These are phyloP conservation scores for Beta corolliflora DNA, from an alignment of 179 eudicot genomes.

Conservation along the genomic window DNA sequence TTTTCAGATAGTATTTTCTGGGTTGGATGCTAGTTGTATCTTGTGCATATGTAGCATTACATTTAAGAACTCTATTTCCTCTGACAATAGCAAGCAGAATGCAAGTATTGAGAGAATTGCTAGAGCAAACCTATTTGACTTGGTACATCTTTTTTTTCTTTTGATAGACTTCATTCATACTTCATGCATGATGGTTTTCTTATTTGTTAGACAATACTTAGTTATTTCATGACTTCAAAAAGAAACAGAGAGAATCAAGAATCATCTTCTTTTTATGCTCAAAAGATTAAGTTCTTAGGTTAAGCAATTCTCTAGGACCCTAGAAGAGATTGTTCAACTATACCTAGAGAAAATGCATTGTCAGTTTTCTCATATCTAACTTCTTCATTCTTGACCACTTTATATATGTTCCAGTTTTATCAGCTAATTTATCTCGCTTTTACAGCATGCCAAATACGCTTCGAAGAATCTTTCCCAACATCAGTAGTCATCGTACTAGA, in stretches of 20 bases:
- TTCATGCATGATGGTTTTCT: not conserved
- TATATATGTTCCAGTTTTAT: not conserved
- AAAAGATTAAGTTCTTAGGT: not conserved
- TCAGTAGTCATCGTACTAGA: constrained; percentile 48
- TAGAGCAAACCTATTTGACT: too few relatives aligned
- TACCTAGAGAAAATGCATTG: not conserved
- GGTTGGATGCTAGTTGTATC: not conserved
- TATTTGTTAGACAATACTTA: too few relatives aligned
- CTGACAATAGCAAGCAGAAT: not conserved
- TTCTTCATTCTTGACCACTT: not conserved
- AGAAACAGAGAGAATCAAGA: not conserved
- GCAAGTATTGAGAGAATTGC: not conserved
- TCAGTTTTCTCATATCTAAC: not conserved
- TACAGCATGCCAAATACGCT: constrained; percentile 46
- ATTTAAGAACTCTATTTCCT: not conserved
- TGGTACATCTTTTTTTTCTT: too few relatives aligned
- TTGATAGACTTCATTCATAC: not conserved
- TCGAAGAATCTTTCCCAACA: constrained; percentile 44
- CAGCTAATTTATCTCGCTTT: constrained; percentile 16
- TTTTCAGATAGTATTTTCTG: not conserved
- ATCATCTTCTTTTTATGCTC: not conserved
- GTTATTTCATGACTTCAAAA: too few relatives aligned
- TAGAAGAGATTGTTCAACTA: not conserved
- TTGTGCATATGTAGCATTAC: not conserved
- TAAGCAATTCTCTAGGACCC: not conserved